A percentile compares a stretch with the other conserved stretches of the same genome.
These are phyloP conservation scores for Fonsecaea erecta DNA, from an alignment of 2,329 filamentous ascomycete genomes.

Conservation along the genomic window DNA sequence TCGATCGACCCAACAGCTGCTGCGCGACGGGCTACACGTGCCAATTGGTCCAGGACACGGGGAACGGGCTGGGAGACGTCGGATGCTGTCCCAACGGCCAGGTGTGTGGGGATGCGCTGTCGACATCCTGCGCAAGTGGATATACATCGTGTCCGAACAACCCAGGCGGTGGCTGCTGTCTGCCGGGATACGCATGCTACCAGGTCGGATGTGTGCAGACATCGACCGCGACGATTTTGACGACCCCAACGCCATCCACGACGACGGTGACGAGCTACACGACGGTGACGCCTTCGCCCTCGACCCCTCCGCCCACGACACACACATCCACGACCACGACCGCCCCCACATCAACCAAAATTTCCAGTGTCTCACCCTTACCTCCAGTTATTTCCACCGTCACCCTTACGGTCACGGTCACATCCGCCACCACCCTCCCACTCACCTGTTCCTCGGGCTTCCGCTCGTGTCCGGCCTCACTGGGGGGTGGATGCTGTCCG, in stretches of 20 bases:
- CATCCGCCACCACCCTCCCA: conserved; percentile 40
- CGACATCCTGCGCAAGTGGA: conserved; percentile 53
- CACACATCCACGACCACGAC: conserved; percentile 37
- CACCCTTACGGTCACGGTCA: conserved; percentile 27
- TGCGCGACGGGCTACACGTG: conserved; percentile 60
- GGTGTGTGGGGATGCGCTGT: conserved; percentile 58
- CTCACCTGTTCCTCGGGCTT: conserved; percentile 51
- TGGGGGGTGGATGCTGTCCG: conserved; percentile 52
- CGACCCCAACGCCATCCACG: conserved; percentile 26
- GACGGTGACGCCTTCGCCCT: conserved; percentile 26
- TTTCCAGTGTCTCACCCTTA: conserved; percentile 40
- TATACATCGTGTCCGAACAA: conserved; percentile 61
- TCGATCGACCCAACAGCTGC: conserved; percentile 63
- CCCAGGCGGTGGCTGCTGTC: conserved; percentile 65
- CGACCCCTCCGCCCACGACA: conserved; percentile 40
- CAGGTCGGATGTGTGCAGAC: conserved; percentile 57
- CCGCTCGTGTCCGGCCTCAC: conserved; percentile 51
- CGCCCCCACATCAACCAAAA: conserved; percentile 26
- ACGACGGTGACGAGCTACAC: conserved; percentile 38
- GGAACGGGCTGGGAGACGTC: conserved; percentile 59
- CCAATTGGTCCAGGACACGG: conserved; percentile 57
- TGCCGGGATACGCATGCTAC: conserved; percentile 63
- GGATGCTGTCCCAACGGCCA: conserved; percentile 64
- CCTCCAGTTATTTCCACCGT: conserved; percentile 25
- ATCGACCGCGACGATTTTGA: conserved; percentile 37